Conservation (phyloP, 1,284 basidiomycete species). For the Ganoderma meredithae region DNA sequence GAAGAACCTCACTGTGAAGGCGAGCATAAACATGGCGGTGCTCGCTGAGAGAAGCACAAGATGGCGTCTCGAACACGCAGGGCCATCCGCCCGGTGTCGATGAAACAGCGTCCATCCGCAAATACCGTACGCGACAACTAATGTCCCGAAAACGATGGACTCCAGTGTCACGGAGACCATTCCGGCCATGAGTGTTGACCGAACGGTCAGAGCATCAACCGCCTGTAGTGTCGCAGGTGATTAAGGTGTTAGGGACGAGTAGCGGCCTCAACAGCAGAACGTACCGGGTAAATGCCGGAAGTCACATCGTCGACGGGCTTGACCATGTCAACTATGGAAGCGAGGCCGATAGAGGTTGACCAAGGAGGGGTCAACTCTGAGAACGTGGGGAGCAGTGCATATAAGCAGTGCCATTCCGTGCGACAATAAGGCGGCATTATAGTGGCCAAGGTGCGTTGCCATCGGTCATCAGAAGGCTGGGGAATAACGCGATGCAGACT, state of each 20-base stretch:
- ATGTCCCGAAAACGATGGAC: slow-evolving; percentile 20
- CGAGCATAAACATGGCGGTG: slow-evolving; percentile 23
- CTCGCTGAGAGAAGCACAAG: slow-evolving; percentile 18
- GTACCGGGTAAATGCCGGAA: background rate
- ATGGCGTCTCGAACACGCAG: background rate
- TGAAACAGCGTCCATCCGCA: slow-evolving; percentile 25
- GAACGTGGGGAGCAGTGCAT: background rate
- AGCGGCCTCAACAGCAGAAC: background rate
- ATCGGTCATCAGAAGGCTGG: background rate
- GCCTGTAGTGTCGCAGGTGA: background rate
- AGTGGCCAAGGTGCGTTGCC: background rate
- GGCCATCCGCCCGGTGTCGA: slow-evolving; percentile 4
- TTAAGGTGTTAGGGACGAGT: background rate
- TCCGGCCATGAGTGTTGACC: slow-evolving; percentile 10
- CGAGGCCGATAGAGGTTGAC: background rate
- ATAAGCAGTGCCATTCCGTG: background rate
- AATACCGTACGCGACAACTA: slow-evolving; percentile 21
- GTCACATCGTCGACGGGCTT: background rate
- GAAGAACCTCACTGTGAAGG: slow-evolving; percentile 15
- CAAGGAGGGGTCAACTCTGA: background rate
- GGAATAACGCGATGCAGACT: slow-evolving; percentile 1
- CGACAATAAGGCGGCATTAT: background rate
- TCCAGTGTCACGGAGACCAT: slow-evolving; percentile 19
- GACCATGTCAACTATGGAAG: background rate
- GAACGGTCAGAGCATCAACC: background rate